Conservation (phyloP, 345 rosid genomes). For the Angophora floribunda region DNA sequence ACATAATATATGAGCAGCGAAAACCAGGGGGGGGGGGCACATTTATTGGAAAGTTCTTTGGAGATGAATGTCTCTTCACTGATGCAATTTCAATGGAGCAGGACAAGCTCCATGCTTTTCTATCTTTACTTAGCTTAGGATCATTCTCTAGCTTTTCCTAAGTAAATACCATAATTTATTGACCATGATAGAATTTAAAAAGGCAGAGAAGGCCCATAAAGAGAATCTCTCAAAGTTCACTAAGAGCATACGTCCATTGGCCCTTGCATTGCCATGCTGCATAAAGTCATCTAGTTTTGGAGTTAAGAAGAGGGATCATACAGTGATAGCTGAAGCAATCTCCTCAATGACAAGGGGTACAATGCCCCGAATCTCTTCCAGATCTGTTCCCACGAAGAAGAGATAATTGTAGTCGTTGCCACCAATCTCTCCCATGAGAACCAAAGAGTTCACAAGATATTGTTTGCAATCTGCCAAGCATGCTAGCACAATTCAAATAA, state of each 20-base stretch:
- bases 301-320: neutral
- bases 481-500: neutral
- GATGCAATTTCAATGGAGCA: neutral
- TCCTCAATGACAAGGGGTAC: conserved; percentile 18
- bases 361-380: conserved; percentile 7
- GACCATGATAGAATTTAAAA: neutral
- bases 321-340: conserved; percentile 25
- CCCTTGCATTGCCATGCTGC: neutral
- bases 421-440: conserved; percentile 53
- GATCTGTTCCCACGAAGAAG: conserved; percentile 3
- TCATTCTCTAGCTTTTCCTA: neutral
- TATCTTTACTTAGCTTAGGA: neutral
- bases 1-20: neutral
- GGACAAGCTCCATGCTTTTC: neutral
- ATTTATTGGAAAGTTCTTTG: neutral
- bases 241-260: neutral
- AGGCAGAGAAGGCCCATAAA: neutral
- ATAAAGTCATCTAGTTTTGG: neutral
- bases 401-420: conserved; percentile 38
- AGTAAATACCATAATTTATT: neutral
- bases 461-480: conserved; percentile 19
- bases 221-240: too few species aligned
- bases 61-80: neutral
- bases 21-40: neutral
- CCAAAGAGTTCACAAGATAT: conserved; percentile 14